Base-by-base conservation (phyloP, 805 yeast species). In the Suhomyces kilbournensis region DNA sequence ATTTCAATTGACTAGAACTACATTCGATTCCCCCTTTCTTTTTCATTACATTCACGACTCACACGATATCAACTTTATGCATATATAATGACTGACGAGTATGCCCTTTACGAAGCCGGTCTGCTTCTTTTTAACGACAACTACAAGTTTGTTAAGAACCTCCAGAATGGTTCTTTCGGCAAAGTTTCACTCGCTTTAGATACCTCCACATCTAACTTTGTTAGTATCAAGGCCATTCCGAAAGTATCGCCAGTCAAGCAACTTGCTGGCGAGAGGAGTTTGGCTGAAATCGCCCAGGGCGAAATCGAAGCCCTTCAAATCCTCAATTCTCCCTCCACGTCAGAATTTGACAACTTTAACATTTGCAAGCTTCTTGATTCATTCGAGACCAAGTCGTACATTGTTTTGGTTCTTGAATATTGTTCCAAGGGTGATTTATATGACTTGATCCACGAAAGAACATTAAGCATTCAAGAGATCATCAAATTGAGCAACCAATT, bases 361-460 rank as follows among this genome's bases (percentile, higher is more conserved):
- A 75, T 86, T 39, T 84, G 90, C 60, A 77, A 80, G 51, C 67
- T 87, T 58, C 58, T 83, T 22, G 84, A 85, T 55, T 70, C 71
- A 54, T 83, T 84, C 57, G 85, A 84, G 59, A 78, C 86, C 12
- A 67, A 71, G 6, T 69, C 75, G 19, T 77, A 76, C 57, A 76
- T 78, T 54, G 76, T 82, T 19, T 62, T 87, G 57, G 85, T 85
- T 14, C 72, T 87, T 61, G 92, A 87, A 65, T 85, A 80, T 64
- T 84, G 88, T 56, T 75, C 79, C 39, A 74, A 78, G 47, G 91
- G 91, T 32, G 92, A 86, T 57, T 67, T 86, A 48, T 85, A 85
- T 61, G 92, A 86, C 61, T 74, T 78, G 50, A 70, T 79, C 47
- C 75, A 71, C 54, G 54, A 53, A 26, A 48, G 60, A n/a, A 20